These are phyloP conservation scores for Nidularia sp. DNA, from an alignment of 768 basidiomycete genomes.

Conservation along the genomic window DNA sequence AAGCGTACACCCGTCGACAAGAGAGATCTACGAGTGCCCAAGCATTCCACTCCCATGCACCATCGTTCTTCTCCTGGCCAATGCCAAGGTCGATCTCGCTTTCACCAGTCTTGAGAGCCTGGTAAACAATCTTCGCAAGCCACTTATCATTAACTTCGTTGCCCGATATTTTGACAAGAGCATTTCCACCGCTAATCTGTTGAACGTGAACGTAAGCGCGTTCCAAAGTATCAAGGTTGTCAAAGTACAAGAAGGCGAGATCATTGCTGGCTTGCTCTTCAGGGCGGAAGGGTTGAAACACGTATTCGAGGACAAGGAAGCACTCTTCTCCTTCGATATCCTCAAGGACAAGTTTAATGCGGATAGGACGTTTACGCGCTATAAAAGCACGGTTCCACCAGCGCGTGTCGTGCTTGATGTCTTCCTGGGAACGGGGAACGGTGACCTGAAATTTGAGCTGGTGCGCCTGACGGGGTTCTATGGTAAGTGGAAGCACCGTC, in stretches of 20 bases:
- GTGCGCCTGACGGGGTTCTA: constrained; percentile 32
- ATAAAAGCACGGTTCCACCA: constrained; percentile 31
- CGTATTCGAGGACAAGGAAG: constrained; percentile 33
- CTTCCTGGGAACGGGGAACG: constrained; percentile 29
- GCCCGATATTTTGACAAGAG: constrained; percentile 17
- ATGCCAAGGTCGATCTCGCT: constrained; percentile 30
- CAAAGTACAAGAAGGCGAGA: constrained; percentile 29
- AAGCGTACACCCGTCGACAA: constrained; percentile 32
- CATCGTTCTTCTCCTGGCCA: constrained; percentile 20
- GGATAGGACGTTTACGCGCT: constrained; percentile 27
- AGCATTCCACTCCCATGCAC: constrained; percentile 30
- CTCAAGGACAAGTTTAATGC: constrained; percentile 27
- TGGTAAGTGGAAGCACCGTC: constrained; percentile 22
- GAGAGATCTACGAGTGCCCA: constrained; percentile 34
- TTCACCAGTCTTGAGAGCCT: constrained; percentile 30
- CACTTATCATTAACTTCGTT: constrained; percentile 16
- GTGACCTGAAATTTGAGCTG: constrained; percentile 21
- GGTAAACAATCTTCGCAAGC: constrained; percentile 27
- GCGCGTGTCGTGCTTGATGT: constrained; percentile 17
- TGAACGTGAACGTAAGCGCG: constrained; percentile 21
- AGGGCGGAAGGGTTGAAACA: constrained; percentile 23
- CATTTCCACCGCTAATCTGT: constrained; percentile 5
- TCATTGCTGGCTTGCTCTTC: constrained; percentile 20
- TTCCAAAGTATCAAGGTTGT: constrained; percentile 19
- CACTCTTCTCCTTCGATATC: constrained; percentile 34